Evolutionary conservation across 73 alveolate genomes (phyloP).

Genomic region (Paramecium sexaurelia): DNA sequence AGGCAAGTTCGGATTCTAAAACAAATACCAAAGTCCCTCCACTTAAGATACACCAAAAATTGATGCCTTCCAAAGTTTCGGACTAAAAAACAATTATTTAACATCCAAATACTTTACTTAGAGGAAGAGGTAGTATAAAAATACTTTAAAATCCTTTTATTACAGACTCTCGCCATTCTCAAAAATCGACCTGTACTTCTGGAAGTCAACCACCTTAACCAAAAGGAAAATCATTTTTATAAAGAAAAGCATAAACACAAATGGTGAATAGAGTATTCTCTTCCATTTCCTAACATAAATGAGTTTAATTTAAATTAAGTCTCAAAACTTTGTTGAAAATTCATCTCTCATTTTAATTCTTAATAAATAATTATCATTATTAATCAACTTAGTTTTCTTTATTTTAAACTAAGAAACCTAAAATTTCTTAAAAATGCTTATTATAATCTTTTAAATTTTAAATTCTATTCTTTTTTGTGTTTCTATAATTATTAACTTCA

Average conservation of each 20-base stretch:
- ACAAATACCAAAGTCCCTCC: neutral
- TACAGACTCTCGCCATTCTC: neutral
- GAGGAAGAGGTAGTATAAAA: neutral
- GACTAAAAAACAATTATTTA: neutral
- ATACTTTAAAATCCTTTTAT: neutral
- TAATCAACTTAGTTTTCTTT: too few species aligned
- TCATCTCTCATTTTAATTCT: neutral
- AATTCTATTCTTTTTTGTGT: neutral
- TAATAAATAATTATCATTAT: too few species aligned
- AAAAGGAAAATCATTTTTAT: neutral
- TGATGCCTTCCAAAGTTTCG: neutral
- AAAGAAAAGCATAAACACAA: constrained; percentile 32
- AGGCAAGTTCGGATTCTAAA: neutral
- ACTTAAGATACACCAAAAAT: neutral
- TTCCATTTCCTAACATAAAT: constrained; percentile 4
- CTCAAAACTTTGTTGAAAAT: neutral
- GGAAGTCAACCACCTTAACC: neutral
- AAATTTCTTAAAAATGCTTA: too few species aligned
- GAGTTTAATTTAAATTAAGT: neutral
- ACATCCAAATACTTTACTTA: neutral
- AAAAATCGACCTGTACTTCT: neutral
- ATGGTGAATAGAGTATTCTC: constrained; percentile 45
- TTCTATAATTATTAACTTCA: too few species aligned
- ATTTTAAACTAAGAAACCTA: too few species aligned
- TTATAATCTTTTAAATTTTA: too few species aligned